These are phyloP conservation scores for Chaetoceros muelleri DNA, from an alignment of 108 stramenopile genomes.

Conservation along the genomic window DNA sequence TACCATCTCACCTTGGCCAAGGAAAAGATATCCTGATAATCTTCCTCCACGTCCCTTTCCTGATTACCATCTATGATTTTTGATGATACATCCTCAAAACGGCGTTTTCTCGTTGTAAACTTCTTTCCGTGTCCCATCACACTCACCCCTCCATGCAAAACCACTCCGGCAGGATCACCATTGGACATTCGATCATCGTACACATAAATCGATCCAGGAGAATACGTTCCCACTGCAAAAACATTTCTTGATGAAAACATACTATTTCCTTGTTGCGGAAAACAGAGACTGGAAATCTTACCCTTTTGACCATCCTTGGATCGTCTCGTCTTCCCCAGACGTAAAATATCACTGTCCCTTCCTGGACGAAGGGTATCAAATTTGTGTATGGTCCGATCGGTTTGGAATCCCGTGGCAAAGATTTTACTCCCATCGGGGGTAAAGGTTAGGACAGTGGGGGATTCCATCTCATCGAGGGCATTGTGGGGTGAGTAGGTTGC, in stretches of 20 bases:
- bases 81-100: conserved; percentile 23
- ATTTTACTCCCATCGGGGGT: conserved; percentile 44
- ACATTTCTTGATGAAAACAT: conserved; percentile 26
- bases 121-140: conserved; percentile 65
- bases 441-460: conserved; percentile 54
- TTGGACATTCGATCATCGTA: conserved; percentile 58
- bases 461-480: conserved; percentile 66
- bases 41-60: conserved; percentile 3
- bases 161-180: conserved; percentile 18
- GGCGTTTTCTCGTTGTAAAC: conserved; percentile 26
- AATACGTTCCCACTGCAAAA: conserved; percentile 68
- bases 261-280: conserved; percentile 9
- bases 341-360: conserved; percentile 24
- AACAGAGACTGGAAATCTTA: conserved; percentile 50
- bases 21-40: conserved; percentile 27
- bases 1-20: conserved; percentile 62
- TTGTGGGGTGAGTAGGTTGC: conserved; percentile 75
- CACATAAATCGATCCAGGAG: conserved; percentile 77
- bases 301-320: conserved; percentile 80
- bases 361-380: conserved; percentile 69
- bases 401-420: conserved; percentile 54
- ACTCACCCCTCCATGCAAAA: conserved; percentile 34
- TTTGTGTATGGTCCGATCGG: conserved; percentile 57
- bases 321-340: conserved; percentile 65
- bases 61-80: conserved; percentile 8